Base-by-base conservation (phyloP, 208 protist species). In the Leishmania aethiopica region DNA sequence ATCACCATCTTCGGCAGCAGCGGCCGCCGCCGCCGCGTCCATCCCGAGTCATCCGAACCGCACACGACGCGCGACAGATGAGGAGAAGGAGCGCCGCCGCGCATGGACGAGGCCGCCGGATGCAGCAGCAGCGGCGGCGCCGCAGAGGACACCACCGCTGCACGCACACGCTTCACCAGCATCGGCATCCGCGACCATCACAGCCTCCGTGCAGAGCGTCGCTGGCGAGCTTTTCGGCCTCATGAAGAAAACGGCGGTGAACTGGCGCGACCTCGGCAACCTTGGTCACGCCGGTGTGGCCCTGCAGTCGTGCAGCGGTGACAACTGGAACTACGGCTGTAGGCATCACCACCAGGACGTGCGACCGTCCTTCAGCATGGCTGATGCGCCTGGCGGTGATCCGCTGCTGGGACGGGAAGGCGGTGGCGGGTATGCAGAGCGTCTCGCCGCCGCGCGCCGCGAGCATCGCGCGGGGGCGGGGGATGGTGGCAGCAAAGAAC, bases 41-140 rank as follows among this genome's bases (percentile, higher is more conserved):
- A 42, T 66, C 22, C 57, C 69, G 47, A 37, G 28, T 25, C 78
- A 86, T 42, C 64, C 78, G 13, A 86, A 86, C 73, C 77, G 19
- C 53, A 86, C 83, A 11, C 77, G 83, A 1, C 76, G 71, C 32
- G 71, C 83, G 3, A 86, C 83, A 45, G 78, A 86, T 3, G 77
- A 75, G 28, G 83, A 86, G 25, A 59, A 49, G 64, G 10, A 47
- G 55, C 83, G 71, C 11, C 83, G 83, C 0, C 64, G 78, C 13
- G 28, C 62, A 2, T 86, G 83, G 83, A 86, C 82, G 19, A 17
- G 6, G 10, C 4, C 25, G 69, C 69, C 69, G 4, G 37, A 45
- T 10, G 37, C 66, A 11, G 7, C 55, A 5, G 69, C 69, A 72
- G 17, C 75, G n/a, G 15, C 55, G 11, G 28, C 37, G 8, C 49